Evolutionary conservation across 2,329 filamentous ascomycete genomes (phyloP), one percentile per base, ranked within the genome.

Genomic region (Penicillium sp.): DNA sequence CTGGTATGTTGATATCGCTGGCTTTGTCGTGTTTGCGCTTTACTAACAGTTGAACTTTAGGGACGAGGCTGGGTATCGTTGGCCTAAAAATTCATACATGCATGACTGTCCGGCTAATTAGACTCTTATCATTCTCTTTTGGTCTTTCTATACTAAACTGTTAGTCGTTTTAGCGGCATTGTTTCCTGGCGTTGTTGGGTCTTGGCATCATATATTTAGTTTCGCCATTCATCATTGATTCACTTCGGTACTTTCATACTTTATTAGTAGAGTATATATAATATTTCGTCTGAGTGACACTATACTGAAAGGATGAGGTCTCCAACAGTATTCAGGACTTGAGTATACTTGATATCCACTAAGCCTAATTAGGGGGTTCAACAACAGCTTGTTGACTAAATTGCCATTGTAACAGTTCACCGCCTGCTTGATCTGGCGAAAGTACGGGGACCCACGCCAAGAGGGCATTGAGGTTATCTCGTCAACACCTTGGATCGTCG

Each of bases 71-170:
- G 72, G 72, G 10, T 83, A 79, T 55, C 57, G 67, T 2, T 83
- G 80, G 79, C 82, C 82, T 3, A 75, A 75, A 62, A 85, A 85
- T 58, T 74, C 74, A 1, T 73, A 81, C 52, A 77, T 85, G 65
- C 60, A 84, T 61, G 75, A 67, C 26, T 85, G 82, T 62, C 66
- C 62, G 64, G 53, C 43, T 42, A 21, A 28, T 6, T 50, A 50
- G 17, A 35, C n/a, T 12, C 19, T n/a, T n/a, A 43, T 51, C 45
- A n/a, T 39, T 51, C 12, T 42, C 15, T 28, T 38, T 38, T 13
- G 31, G 7, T 22, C 19, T 15, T 42, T 22, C 24, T 52, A n/a
- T 51, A 21, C 32, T 51, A 33, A 32, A 42, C 40, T 50, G 22
- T 43, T 38, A 37, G 56, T 58, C 56, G 53, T 58, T 56, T 57